phyloP scores from a whole-genome alignment of 2,329 filamentous ascomycete species.

The Alternaria rosae region DNA sequence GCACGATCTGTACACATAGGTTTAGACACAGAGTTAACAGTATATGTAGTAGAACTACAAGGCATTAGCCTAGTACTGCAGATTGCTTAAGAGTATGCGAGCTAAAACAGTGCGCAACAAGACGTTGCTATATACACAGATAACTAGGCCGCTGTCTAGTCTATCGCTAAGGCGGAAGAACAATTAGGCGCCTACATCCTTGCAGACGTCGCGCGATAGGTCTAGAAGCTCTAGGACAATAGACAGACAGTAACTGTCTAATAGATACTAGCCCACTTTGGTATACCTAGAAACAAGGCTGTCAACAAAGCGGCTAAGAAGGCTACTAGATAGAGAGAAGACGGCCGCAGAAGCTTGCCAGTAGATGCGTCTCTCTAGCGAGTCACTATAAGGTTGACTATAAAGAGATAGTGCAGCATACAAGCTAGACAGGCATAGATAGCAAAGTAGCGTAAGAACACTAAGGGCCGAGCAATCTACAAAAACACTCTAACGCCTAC shows the following conservation, averaged over 20 bases:
- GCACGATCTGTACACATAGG: conserved; percentile 20
- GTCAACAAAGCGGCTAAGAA: background rate
- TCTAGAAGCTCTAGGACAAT: conserved; percentile 13
- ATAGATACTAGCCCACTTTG: background rate
- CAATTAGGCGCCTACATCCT: conserved; percentile 23
- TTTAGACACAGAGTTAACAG: conserved; percentile 12
- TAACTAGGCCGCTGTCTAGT: conserved; percentile 24
- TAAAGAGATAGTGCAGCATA: background rate
- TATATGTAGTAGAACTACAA: conserved; percentile 23
- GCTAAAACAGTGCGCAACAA: conserved; percentile 6
- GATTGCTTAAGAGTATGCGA: conserved; percentile 22
- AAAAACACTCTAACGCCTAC: background rate
- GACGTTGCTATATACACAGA: conserved; percentile 26
- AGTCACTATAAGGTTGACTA: background rate
- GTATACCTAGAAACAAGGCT: conserved; percentile 1
- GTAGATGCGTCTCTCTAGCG: background rate
- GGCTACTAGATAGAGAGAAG: background rate
- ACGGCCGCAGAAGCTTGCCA: background rate
- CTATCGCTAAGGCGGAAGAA: conserved; percentile 19
- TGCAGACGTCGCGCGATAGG: conserved; percentile 18
- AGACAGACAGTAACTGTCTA: background rate
- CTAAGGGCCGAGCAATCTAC: background rate
- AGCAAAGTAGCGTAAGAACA: background rate
- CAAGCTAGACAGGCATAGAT: background rate
- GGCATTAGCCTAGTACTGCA: conserved; percentile 27